Conservation (phyloP, 306 rosid species). For the Vicia sativa region DNA sequence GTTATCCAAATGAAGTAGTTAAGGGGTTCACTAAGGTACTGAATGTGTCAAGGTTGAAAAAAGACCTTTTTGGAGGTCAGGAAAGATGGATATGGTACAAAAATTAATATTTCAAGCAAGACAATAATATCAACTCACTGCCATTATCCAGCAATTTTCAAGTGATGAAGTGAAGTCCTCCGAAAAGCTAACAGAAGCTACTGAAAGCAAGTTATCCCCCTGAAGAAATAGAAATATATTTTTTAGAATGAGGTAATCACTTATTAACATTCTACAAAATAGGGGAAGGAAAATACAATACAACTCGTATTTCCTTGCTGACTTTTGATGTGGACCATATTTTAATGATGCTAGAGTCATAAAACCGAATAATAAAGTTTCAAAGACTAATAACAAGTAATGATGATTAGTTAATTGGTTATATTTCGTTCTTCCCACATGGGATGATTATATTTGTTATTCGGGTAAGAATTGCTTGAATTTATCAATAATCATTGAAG, state of each 20-base stretch:
- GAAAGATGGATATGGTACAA: constrained; percentile 16
- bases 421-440: constrained; percentile 23
- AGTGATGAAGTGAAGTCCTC: constrained; percentile 65
- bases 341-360: constrained; percentile 7
- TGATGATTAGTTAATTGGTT: background rate
- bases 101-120: constrained; percentile 28
- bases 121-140: constrained; percentile 54
- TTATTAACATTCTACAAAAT: constrained; percentile 9
- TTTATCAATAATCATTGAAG: constrained; percentile 19
- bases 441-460: constrained; percentile 27
- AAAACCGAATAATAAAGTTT: constrained; percentile 29
- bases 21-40: background rate
- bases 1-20: constrained; percentile 20
- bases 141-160: constrained; percentile 64
- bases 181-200: constrained; percentile 76
- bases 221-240: constrained; percentile 40
- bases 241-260: constrained; percentile 26
- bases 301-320: constrained; percentile 10
- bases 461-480: background rate
- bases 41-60: background rate
- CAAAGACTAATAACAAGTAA: constrained; percentile 22
- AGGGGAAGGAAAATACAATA: constrained; percentile 6
- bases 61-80: background rate
- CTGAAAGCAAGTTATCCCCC: constrained; percentile 73
- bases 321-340: constrained; percentile 22